Base-by-base conservation (phyloP, 129 eudicot genomes). In the Artemisia argyi region DNA sequence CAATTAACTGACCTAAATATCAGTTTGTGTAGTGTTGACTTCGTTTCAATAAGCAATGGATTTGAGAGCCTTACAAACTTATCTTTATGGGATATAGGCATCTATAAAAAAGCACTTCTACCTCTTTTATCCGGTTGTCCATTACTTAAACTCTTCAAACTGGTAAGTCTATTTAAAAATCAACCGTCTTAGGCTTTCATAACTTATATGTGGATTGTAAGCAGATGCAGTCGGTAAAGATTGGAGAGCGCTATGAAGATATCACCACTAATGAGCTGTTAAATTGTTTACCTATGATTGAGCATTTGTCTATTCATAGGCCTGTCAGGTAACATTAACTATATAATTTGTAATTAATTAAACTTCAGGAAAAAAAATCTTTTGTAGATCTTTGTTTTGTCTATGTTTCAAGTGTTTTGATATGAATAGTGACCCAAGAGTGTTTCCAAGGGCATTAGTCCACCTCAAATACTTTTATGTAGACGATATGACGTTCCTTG, bases 391-490 rank as follows among this genome's bases (percentile, higher is more conserved):
- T 17, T 55, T 55, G 17, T 57, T 42, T 57, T 57, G 66, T 15
- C n/a, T 57, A 17, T 56, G 7, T 14, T 58, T 14, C 42, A 54
- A 70, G 74, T 32, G 49, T 30, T 11, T 55, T 70, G 24, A 6
- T 42, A 18, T 1, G 1, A 39, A 39, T 7, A 39, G 46, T 7
- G 9, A 39, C 1, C 46, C 55, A 58, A 39, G 24, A 39, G 53
- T 14, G 75, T 57, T 71, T 71, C 57, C 75, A 19, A 58, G 24
- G 15, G 14, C 56, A 57, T 61, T 58, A 15, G 18, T 42, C 46
- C 66, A 71, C 66, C 75, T 71, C 66, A 71, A 20, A 71, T 58
- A 57, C 66, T 19, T 58, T 1, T 46, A 6, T 44, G 13, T 71
- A 11, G 10, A 20, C 0, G 20, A 19, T 1, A 39, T 44, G 26